phyloP scores from a whole-genome alignment of 2,329 filamentous ascomycete species.

The Neonectria hederae region DNA sequence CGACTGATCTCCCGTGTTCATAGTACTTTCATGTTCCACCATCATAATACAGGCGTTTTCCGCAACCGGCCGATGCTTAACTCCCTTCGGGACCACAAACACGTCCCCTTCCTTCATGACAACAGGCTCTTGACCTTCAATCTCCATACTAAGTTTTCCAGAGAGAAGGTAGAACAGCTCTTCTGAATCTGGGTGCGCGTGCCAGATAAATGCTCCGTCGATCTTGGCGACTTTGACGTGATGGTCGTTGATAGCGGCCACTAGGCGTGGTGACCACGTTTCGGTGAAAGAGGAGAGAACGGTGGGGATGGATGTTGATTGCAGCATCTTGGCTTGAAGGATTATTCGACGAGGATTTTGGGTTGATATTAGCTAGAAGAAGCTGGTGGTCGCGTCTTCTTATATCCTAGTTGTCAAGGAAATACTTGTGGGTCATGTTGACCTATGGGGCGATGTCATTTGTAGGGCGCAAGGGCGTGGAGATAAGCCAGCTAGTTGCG shows the following conservation, averaged over 20 bases:
- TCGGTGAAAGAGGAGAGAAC: conserved; percentile 43
- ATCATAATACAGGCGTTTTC: conserved; percentile 50
- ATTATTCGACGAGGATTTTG: not conserved
- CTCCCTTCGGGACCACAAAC: conserved; percentile 49
- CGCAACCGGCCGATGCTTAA: conserved; percentile 49
- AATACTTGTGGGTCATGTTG: not conserved
- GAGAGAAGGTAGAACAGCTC: conserved; percentile 53
- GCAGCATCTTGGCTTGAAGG: conserved; percentile 20
- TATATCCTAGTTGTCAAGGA: not conserved
- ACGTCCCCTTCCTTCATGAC: conserved; percentile 46
- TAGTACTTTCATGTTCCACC: conserved; percentile 47
- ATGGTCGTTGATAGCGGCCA: conserved; percentile 49
- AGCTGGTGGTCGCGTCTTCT: not conserved
- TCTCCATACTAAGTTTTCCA: conserved; percentile 47
- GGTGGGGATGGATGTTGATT: conserved; percentile 38
- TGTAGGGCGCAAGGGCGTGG: conserved; percentile 19
- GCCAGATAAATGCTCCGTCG: conserved; percentile 52
- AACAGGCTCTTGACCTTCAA: conserved; percentile 43
- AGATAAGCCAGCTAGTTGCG: not conserved
- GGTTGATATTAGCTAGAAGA: not conserved
- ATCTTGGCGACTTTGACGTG: conserved; percentile 54
- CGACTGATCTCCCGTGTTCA: conserved; percentile 44
- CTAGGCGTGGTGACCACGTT: conserved; percentile 45
- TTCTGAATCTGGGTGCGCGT: conserved; percentile 52
- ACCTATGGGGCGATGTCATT: conserved; percentile 11